Percentiles rank a stretch among this genome's conserved stretches.
Conservation (phyloP, 768 basidiomycete genomes). For the Trametes cinnabarina region DNA sequence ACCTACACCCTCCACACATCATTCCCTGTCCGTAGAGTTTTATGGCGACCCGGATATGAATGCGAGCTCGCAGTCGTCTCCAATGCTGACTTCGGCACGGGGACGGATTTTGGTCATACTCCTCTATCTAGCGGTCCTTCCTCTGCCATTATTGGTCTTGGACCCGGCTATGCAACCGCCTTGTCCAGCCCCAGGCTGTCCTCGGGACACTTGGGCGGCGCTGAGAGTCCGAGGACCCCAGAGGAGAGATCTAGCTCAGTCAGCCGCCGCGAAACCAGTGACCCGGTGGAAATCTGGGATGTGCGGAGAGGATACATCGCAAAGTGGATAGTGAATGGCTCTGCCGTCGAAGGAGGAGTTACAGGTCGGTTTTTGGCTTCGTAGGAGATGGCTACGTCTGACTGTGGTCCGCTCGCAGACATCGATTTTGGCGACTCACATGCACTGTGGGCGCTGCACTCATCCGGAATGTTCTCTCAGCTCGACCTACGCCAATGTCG, state of each 20-base stretch:
- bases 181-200: slow-evolving; percentile 23
- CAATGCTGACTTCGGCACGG: slow-evolving; percentile 51
- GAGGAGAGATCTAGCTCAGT: slow-evolving; percentile 10
- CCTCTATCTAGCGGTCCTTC: slow-evolving; percentile 1
- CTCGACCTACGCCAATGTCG: slow-evolving; percentile 66
- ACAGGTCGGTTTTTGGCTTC: slow-evolving; percentile 50
- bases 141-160: slow-evolving; percentile 2
- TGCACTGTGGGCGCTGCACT: slow-evolving; percentile 69
- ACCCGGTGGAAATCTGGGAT: slow-evolving; percentile 84
- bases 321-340: slow-evolving; percentile 74
- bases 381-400: neutral
- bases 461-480: slow-evolving; percentile 76
- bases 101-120: slow-evolving; percentile 21
- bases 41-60: slow-evolving; percentile 75
- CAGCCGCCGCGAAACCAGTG: slow-evolving; percentile 33
- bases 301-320: slow-evolving; percentile 76
- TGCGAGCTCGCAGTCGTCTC: slow-evolving; percentile 76
- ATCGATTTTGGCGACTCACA: slow-evolving; percentile 68
- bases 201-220: slow-evolving; percentile 12
- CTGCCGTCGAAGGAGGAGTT: slow-evolving; percentile 66
- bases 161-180: slow-evolving; percentile 6
- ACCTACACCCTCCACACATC: slow-evolving; percentile 72
- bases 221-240: slow-evolving; percentile 8
- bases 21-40: slow-evolving; percentile 68
- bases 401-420: slow-evolving; percentile 40